Evolutionary conservation across 257 asterid species (phyloP), one percentile per base, ranked within the genome.

Genomic region (Solanum gandarillasii): DNA sequence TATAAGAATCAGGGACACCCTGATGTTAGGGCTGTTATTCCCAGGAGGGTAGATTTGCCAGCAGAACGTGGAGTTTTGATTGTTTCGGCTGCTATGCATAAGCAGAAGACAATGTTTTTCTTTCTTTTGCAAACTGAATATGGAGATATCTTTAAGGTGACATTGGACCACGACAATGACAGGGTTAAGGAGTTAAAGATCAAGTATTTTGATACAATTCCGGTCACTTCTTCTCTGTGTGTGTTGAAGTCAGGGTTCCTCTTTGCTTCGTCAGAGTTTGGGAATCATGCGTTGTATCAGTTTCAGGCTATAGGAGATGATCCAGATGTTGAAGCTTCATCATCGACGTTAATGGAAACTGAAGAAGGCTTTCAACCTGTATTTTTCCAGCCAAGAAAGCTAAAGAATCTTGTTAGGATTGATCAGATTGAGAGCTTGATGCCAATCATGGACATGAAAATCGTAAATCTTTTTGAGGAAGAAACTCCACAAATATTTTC

Each of bases 361-460:
- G 99, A 97, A 48, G 99, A 96, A 92, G 99, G 99, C 34, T 97
- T 95, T 85, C 99, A 96, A 83, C 99, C 99, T 16, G 99, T 96
- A 60, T 97, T 95, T 92, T 97, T 97, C 92, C 98, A 95, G 91
- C 98, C 99, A 18, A 93, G 99, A 90, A 97, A 94, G 92, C 94
- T 97, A 90, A 97, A 97, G 90, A 97, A 97, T 91, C 96, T 97
- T 25, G 94, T 95, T 55, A 92, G 99, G 90, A 95, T 97, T 62
- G 99, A 97, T 87, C 99, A 96, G 83, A 91, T 95, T 87, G 99
- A 97, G 95, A 94, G 98, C 91, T 92, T 97, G 92, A 96, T 96
- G 99, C 96, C 98, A 12, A 92, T 97, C 74, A 95, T 96, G 98
- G 99, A 95, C 87, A 96, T 97, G 99, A 97, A 95, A 90, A 91